A percentile compares a stretch with the other conserved stretches of the same genome.
Evolutionary conservation across 495 filamentous ascomycete genomes (phyloP).

Genomic region (Penicillium pulvis): DNA sequence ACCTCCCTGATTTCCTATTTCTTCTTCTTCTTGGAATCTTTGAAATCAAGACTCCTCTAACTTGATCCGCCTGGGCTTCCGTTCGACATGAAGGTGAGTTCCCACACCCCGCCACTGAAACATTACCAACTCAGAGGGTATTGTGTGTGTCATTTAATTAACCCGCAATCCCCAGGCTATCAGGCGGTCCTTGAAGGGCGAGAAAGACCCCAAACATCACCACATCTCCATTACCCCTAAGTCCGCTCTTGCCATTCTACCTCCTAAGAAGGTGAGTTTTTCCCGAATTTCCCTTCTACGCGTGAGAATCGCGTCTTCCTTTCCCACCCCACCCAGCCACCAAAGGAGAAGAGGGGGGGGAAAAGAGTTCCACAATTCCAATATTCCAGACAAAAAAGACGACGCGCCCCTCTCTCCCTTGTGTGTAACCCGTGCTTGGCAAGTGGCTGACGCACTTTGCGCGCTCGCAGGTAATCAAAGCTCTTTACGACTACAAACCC

Average conservation of each 20-base stretch:
- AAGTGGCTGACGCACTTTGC: slow-evolving; percentile 20
- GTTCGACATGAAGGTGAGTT: slow-evolving; percentile 33
- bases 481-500: slow-evolving; percentile 89
- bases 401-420: slow-evolving; percentile 17
- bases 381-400: slow-evolving; percentile 2
- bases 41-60: slow-evolving; percentile 14
- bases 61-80: slow-evolving; percentile 4
- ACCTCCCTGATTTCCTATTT: slow-evolving; percentile 11
- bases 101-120: slow-evolving; percentile 15
- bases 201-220: slow-evolving; percentile 72
- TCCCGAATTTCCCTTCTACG: slow-evolving; percentile 1
- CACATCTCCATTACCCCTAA: slow-evolving; percentile 91
- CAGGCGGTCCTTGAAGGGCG: slow-evolving; percentile 83
- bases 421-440: slow-evolving; percentile 19
- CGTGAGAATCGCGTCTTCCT: background rate
- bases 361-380: slow-evolving; percentile 1
- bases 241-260: slow-evolving; percentile 89
- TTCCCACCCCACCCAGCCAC: background rate
- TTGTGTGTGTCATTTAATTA: slow-evolving; percentile 17
- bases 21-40: slow-evolving; percentile 12
- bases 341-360: slow-evolving; percentile 1
- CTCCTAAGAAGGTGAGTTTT: slow-evolving; percentile 85
- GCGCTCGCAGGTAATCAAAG: slow-evolving; percentile 80
- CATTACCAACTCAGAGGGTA: slow-evolving; percentile 11
- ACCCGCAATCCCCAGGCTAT: slow-evolving; percentile 58